Conservation (phyloP, 495 filamentous ascomycete genomes). For the Sordaria brevicollis region DNA sequence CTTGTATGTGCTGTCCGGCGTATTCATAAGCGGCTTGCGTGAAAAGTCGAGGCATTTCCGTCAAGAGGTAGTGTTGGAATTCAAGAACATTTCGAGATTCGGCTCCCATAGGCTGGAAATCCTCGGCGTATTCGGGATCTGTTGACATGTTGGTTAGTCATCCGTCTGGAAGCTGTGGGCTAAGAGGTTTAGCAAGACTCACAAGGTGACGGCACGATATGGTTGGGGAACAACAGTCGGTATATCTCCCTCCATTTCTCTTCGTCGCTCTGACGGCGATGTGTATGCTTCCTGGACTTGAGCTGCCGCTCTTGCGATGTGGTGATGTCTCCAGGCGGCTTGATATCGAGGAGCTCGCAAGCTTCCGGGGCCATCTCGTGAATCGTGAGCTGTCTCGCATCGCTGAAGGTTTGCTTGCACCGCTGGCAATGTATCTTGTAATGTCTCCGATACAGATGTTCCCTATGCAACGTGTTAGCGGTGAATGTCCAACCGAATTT, state of each 20-base stretch:
- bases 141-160: constrained; percentile 9
- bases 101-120: constrained; percentile 8
- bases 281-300: constrained; percentile 16
- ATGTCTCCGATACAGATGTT: constrained; percentile 21
- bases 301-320: constrained; percentile 16
- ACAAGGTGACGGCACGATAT: constrained; percentile 22
- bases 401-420: constrained; percentile 17
- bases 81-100: constrained; percentile 8
- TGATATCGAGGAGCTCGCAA: constrained; percentile 8
- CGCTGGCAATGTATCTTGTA: constrained; percentile 18
- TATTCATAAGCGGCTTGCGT: constrained; percentile 13
- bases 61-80: constrained; percentile 19
- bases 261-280: constrained; percentile 11
- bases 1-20: constrained; percentile 4
- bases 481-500: no score
- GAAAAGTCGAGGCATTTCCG: constrained; percentile 13
- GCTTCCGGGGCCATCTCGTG: constrained; percentile 13
- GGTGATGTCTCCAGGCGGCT: constrained; percentile 13
- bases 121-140: constrained; percentile 19
- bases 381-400: constrained; percentile 7
- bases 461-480: constrained; percentile 6
- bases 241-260: constrained; percentile 25
- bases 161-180: not conserved
- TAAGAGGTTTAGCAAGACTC: constrained; percentile 1
- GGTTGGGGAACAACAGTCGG: constrained; percentile 17